Conservation (phyloP, 2,329 filamentous ascomycete species). For the Parafenestella ontariensis region DNA sequence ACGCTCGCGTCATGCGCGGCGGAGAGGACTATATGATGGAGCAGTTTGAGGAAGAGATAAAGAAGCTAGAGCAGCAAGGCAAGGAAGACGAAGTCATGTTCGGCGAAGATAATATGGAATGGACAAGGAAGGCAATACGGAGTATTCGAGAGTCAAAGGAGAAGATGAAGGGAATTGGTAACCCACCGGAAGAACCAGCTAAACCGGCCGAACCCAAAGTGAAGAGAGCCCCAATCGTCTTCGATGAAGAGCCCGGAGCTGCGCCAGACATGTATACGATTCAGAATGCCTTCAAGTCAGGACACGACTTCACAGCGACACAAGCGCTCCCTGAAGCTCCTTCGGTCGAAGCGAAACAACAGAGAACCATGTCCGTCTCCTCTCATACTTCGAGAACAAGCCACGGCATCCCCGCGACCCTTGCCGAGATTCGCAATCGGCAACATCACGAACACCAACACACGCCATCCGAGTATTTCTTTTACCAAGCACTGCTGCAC, state of each 20-base stretch:
- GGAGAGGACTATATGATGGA: slow-evolving; percentile 84
- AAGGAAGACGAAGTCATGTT: slow-evolving; percentile 91
- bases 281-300: slow-evolving; percentile 56
- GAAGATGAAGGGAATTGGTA: slow-evolving; percentile 71
- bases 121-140: slow-evolving; percentile 83
- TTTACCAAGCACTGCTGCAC: slow-evolving; percentile 86
- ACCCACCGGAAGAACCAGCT: slow-evolving; percentile 63
- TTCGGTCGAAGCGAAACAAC: slow-evolving; percentile 4
- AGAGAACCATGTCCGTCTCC: slow-evolving; percentile 38
- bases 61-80: slow-evolving; percentile 76
- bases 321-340: slow-evolving; percentile 12
- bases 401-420: slow-evolving; percentile 48
- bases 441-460: slow-evolving; percentile 55
- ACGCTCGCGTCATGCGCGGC: slow-evolving; percentile 93
- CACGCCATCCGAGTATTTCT: slow-evolving; percentile 71
- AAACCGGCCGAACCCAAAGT: slow-evolving; percentile 59
- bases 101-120: slow-evolving; percentile 83
- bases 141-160: slow-evolving; percentile 78
- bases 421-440: slow-evolving; percentile 55
- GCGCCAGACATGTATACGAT: slow-evolving; percentile 61
- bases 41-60: slow-evolving; percentile 81
- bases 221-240: slow-evolving; percentile 58
- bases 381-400: slow-evolving; percentile 42
- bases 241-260: slow-evolving; percentile 55
- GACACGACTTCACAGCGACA: slow-evolving; percentile 47